A percentile compares a stretch with the other conserved stretches of the same genome.
phyloP scores from a whole-genome alignment of 208 protist genomes.

The Trypanosomatidae sp. region DNA sequence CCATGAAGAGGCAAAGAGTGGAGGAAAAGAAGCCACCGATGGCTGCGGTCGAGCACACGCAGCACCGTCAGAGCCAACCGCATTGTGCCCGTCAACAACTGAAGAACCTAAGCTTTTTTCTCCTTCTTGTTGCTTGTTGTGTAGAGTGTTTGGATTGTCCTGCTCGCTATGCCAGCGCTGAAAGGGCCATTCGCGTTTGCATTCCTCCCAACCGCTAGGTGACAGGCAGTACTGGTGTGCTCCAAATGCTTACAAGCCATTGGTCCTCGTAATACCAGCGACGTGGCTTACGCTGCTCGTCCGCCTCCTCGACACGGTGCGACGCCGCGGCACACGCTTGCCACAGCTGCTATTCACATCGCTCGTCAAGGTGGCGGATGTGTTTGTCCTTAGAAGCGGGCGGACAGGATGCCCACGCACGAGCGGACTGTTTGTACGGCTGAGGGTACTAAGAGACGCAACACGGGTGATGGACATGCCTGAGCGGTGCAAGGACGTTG shows the following conservation, averaged over 20 bases:
- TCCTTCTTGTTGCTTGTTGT: too few relatives aligned
- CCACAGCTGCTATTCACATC: constrained; percentile 28
- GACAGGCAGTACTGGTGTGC: background rate
- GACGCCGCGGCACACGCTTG: constrained; percentile 4
- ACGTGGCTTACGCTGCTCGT: constrained; percentile 38
- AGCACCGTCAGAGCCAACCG: background rate
- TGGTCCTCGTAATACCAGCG: constrained; percentile 30
- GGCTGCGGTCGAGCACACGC: background rate
- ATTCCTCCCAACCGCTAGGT: background rate
- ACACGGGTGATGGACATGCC: constrained; percentile 16
- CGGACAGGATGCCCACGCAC: constrained; percentile 16
- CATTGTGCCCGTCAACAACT: background rate
- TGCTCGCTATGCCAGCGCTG: background rate
- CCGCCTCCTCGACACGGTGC: constrained; percentile 15
- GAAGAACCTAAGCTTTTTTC: background rate
- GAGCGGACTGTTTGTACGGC: constrained; percentile 43
- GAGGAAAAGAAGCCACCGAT: background rate
- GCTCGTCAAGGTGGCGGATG: constrained; percentile 14
- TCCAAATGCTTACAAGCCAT: constrained; percentile 34
- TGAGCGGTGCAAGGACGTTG: constrained; percentile 1
- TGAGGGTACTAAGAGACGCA: constrained; percentile 26
- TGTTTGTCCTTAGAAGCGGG: constrained; percentile 23
- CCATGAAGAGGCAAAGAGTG: background rate
- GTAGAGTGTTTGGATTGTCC: too few relatives aligned
- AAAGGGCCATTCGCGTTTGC: background rate